phyloP scores from a whole-genome alignment of 108 stramenopile genomes.

The Nitzschia putrida region DNA sequence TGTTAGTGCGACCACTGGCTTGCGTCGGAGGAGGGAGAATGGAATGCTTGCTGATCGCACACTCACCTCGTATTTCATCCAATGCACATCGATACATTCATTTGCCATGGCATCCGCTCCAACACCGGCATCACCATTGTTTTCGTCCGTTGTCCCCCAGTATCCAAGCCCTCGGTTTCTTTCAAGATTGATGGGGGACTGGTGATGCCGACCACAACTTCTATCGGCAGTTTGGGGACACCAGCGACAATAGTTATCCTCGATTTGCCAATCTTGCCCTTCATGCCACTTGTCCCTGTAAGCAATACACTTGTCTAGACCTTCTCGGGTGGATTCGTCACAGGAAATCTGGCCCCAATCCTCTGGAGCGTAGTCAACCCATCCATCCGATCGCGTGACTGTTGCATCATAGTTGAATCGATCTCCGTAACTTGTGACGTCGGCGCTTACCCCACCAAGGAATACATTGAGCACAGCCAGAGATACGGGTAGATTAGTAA shows the following conservation, averaged over 20 bases:
- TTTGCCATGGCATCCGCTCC: constrained; percentile 16
- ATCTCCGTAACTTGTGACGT: not conserved
- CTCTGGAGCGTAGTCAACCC: constrained; percentile 8
- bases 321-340: constrained; percentile 16
- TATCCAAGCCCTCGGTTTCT: constrained; percentile 27
- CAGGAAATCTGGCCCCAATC: constrained; percentile 27
- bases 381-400: constrained; percentile 7
- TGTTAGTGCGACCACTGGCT: constrained; percentile 12
- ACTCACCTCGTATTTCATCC: constrained; percentile 54
- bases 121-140: constrained; percentile 12
- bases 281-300: constrained; percentile 31
- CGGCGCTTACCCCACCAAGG: not conserved
- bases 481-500: too few species aligned
- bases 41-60: not conserved
- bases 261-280: constrained; percentile 22
- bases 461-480: too few species aligned
- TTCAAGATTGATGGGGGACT: constrained; percentile 44
- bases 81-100: constrained; percentile 47
- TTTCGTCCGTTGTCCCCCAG: constrained; percentile 12
- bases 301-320: constrained; percentile 22
- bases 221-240: constrained; percentile 29
- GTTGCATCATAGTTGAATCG: constrained; percentile 9
- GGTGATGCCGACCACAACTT: constrained; percentile 7
- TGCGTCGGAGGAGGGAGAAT: too few species aligned
- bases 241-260: constrained; percentile 39